These are phyloP conservation scores for Pichia gijzeniarum DNA, from an alignment of 805 yeast species.

Conservation along the genomic window DNA sequence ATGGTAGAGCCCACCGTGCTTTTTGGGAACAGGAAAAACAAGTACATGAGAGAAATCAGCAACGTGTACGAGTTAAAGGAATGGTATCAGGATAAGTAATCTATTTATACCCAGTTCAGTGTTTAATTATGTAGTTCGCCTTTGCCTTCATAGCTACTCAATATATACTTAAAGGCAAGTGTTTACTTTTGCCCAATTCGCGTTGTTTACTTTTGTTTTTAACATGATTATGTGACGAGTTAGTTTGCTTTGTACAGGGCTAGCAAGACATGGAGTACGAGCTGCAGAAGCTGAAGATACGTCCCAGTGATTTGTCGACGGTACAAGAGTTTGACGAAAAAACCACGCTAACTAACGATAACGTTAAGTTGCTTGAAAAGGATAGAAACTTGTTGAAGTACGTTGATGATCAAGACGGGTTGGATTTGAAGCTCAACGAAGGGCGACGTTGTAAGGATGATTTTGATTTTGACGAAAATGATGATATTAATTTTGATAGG, in stretches of 20 bases:
- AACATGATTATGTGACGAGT: neutral
- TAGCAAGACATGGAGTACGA: neutral
- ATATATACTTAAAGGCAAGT: neutral
- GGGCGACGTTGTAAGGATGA: neutral
- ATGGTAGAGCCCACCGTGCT: constrained; percentile 30
- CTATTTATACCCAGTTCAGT: no score
- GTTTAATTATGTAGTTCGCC: no score
- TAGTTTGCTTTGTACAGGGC: neutral
- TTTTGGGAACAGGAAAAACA: constrained; percentile 16
- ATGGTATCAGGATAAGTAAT: constrained; percentile 8
- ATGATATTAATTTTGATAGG: constrained; percentile 3
- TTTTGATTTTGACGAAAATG: neutral
- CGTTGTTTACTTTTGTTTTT: constrained; percentile 3
- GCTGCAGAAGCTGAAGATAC: neutral
- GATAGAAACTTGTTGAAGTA: neutral
- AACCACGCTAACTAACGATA: constrained; percentile 22
- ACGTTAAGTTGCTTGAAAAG: constrained; percentile 14
- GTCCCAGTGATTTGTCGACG: constrained; percentile 16
- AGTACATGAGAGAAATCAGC: constrained; percentile 16
- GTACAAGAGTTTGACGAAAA: constrained; percentile 21
- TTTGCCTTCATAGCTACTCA: no score
- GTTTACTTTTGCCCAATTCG: neutral
- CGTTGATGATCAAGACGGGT: neutral
- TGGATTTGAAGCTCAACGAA: neutral
- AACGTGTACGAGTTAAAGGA: constrained; percentile 15